These are phyloP conservation scores for Cornus florida DNA, from an alignment of 148 eudicot species.

Conservation along the genomic window DNA sequence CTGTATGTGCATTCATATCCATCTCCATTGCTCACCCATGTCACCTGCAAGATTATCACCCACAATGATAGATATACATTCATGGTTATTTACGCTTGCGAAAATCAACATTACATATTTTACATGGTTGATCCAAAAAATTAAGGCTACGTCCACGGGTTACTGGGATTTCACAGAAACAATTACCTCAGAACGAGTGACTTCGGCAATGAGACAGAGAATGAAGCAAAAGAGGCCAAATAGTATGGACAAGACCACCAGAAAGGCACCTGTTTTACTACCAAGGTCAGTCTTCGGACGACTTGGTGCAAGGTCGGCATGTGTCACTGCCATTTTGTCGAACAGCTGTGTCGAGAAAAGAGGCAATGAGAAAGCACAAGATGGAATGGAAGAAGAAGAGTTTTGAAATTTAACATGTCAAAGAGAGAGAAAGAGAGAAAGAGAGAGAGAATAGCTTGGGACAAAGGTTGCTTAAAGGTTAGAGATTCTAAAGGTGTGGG, in stretches of 20 bases:
- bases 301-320: constrained; percentile 52
- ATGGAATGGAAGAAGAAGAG: not conserved
- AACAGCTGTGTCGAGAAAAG: constrained; percentile 19
- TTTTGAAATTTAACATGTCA: constrained; percentile 5
- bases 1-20: constrained; percentile 36
- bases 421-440: not conserved
- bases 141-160: too few relatives aligned
- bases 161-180: too few relatives aligned
- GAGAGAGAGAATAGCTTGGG: constrained; percentile 67
- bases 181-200: constrained; percentile 50
- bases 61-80: not conserved
- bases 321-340: constrained; percentile 50
- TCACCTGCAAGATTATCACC: constrained; percentile 24
- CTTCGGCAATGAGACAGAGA: constrained; percentile 55
- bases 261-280: constrained; percentile 40
- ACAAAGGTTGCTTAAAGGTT: constrained; percentile 92
- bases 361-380: not conserved
- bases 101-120: too few relatives aligned
- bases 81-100: not conserved
- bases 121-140: too few relatives aligned
- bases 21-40: constrained; percentile 33
- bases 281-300: constrained; percentile 26
- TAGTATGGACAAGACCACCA: constrained; percentile 31
- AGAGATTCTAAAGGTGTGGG: constrained; percentile 51
- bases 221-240: constrained; percentile 55